Percentiles rank a stretch among this genome's conserved stretches.
Conservation (phyloP, 2,329 filamentous ascomycete species). For the Xylaria digitata region DNA sequence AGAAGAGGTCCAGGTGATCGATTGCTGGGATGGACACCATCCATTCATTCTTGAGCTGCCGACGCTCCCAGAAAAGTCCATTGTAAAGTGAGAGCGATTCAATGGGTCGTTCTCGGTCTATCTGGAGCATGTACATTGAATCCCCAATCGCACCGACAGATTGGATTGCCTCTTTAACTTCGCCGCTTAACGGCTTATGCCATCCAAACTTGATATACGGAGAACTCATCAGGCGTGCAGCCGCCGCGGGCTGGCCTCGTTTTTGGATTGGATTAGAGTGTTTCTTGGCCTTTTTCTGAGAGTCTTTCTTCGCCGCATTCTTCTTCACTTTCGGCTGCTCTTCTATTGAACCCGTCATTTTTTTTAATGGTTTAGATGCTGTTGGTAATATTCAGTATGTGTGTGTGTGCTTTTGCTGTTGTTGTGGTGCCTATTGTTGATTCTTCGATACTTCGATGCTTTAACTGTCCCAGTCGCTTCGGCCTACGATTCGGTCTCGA, state of each 20-base stretch:
- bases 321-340: slow-evolving; percentile 14
- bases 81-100: slow-evolving; percentile 36
- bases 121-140: slow-evolving; percentile 43
- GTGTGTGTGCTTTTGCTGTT: slow-evolving; percentile 4
- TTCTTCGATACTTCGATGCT: neutral
- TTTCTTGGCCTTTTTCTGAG: slow-evolving; percentile 5
- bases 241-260: slow-evolving; percentile 38
- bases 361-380: slow-evolving; percentile 12
- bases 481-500: neutral
- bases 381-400: neutral
- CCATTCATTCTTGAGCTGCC: slow-evolving; percentile 28
- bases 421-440: neutral
- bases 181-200: slow-evolving; percentile 36
- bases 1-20: slow-evolving; percentile 42
- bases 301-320: neutral
- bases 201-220: slow-evolving; percentile 42
- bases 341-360: slow-evolving; percentile 11
- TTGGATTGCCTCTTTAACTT: slow-evolving; percentile 34
- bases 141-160: slow-evolving; percentile 30
- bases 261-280: slow-evolving; percentile 6
- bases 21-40: slow-evolving; percentile 42
- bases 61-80: slow-evolving; percentile 46
- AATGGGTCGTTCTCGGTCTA: slow-evolving; percentile 35
- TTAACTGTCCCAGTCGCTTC: neutral
- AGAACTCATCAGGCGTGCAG: slow-evolving; percentile 40